A percentile compares a stretch with the other conserved stretches of the same genome.
Evolutionary conservation across 306 rosid species (phyloP).

Genomic region (Quercus cerris): DNA sequence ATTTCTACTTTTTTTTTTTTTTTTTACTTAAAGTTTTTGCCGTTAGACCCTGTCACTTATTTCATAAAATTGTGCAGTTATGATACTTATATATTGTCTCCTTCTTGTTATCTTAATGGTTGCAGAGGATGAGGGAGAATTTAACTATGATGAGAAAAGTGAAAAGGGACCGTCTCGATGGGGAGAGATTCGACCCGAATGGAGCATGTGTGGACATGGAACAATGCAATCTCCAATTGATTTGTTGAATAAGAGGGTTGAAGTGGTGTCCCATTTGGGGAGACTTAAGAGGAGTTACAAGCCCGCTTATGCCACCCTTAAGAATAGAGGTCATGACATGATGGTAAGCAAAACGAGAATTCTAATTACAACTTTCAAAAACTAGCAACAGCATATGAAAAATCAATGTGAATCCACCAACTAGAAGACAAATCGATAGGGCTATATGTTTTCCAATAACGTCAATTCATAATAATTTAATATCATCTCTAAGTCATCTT

Average conservation of each 20-base stretch:
- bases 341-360: slow-evolving; percentile 32
- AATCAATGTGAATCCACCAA: no score
- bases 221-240: slow-evolving; percentile 76
- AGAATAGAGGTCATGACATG: slow-evolving; percentile 72
- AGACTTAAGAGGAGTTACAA: slow-evolving; percentile 31
- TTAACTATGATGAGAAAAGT: slow-evolving; percentile 35
- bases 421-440: not conserved
- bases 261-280: slow-evolving; percentile 34
- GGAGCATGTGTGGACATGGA: slow-evolving; percentile 58
- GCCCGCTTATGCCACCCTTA: slow-evolving; percentile 57
- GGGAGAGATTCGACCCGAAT: slow-evolving; percentile 58
- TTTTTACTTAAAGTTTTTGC: no score
- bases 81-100: not conserved
- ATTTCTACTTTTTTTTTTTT: no score
- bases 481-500: no score
- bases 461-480: not conserved
- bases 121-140: slow-evolving; percentile 60
- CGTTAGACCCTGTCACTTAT: not conserved
- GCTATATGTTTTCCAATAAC: not conserved
- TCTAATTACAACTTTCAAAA: no score
- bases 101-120: not conserved
- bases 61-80: no score
- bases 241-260: slow-evolving; percentile 40
- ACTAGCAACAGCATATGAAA: no score
- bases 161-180: slow-evolving; percentile 56